Evolutionary conservation across 257 asterid genomes (phyloP).

Genomic region (Ligustrum vulgare): DNA sequence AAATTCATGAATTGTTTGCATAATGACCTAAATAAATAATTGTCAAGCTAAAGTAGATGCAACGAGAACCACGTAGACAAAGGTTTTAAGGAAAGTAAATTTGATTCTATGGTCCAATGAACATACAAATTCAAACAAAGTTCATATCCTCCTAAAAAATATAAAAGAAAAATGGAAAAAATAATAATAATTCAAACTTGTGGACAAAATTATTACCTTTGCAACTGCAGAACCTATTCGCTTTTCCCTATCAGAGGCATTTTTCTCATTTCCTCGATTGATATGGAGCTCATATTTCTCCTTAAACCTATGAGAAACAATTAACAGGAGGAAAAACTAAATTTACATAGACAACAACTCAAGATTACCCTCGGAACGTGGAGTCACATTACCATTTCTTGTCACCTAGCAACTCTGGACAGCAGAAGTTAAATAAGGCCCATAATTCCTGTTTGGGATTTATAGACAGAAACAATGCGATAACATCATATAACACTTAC

Average conservation of each 20-base stretch:
- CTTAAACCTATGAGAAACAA: slow-evolving; percentile 58
- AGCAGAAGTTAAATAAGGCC: slow-evolving; percentile 89
- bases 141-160: not conserved
- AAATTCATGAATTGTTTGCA: not conserved
- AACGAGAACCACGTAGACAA: slow-evolving; percentile 12
- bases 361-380: slow-evolving; percentile 16
- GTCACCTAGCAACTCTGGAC: slow-evolving; percentile 91
- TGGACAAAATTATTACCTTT: slow-evolving; percentile 50
- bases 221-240: slow-evolving; percentile 85
- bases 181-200: slow-evolving; percentile 1
- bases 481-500: slow-evolving; percentile 6
- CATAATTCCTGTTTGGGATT: slow-evolving; percentile 66
- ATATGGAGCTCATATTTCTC: slow-evolving; percentile 75
- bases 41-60: slow-evolving; percentile 4
- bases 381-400: slow-evolving; percentile 60
- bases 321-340: slow-evolving; percentile 8
- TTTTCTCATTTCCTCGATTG: slow-evolving; percentile 85
- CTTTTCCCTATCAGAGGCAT: slow-evolving; percentile 92
- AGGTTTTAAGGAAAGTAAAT: not conserved
- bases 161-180: not conserved
- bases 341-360: slow-evolving; percentile 9
- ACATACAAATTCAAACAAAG: slow-evolving; percentile 12
- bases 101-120: not conserved
- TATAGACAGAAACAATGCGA: slow-evolving; percentile 7
- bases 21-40: not conserved